These are phyloP conservation scores for Wickerhamiella occidentalis DNA, from an alignment of 805 yeast genomes.

Conservation along the genomic window DNA sequence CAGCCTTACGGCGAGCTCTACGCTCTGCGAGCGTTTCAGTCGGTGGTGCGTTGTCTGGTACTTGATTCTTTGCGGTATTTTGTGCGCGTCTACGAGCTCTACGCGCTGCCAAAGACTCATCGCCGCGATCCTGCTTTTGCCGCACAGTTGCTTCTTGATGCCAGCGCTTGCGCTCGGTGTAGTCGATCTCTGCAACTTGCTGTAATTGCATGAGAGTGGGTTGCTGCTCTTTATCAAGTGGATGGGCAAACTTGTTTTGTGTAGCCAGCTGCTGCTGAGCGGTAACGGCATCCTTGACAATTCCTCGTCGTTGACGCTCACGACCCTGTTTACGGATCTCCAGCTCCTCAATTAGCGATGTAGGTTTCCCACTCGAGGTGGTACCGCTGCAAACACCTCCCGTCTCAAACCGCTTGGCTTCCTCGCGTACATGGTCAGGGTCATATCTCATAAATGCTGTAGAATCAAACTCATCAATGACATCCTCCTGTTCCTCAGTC, in stretches of 20 bases:
- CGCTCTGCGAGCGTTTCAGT: slow-evolving; percentile 21
- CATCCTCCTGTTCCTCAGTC: slow-evolving; percentile 10
- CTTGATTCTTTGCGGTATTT: not conserved
- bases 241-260: slow-evolving; percentile 18
- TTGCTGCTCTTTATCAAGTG: slow-evolving; percentile 21
- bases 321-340: slow-evolving; percentile 29
- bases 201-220: slow-evolving; percentile 26
- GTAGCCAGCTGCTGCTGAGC: slow-evolving; percentile 11
- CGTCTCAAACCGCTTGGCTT: slow-evolving; percentile 20
- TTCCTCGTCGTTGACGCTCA: slow-evolving; percentile 20
- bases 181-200: slow-evolving; percentile 24
- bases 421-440: slow-evolving; percentile 20
- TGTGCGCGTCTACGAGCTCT: slow-evolving; percentile 22
- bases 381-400: slow-evolving; percentile 20
- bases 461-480: slow-evolving; percentile 14
- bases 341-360: slow-evolving; percentile 30
- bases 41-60: slow-evolving; percentile 9
- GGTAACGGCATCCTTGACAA: slow-evolving; percentile 21
- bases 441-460: slow-evolving; percentile 25
- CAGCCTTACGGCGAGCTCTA: slow-evolving; percentile 15
- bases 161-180: slow-evolving; percentile 22
- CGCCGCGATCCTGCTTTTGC: slow-evolving; percentile 16
- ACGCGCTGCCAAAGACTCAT: slow-evolving; percentile 26
- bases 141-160: slow-evolving; percentile 16
- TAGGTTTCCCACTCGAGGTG: slow-evolving; percentile 18